Conservation (phyloP, 1,139 yeast species). For the Scheffersomyces parashehatae region DNA sequence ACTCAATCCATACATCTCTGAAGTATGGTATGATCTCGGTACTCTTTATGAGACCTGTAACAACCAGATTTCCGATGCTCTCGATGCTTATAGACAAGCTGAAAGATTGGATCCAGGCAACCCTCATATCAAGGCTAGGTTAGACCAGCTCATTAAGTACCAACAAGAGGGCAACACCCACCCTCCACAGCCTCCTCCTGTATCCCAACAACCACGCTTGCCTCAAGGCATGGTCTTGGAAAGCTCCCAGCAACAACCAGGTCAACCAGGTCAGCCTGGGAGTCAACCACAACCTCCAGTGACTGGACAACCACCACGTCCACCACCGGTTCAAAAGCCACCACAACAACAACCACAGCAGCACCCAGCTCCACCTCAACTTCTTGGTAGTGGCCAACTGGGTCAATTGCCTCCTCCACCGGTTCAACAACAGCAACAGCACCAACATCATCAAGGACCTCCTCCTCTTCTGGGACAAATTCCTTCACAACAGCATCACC, state of each 20-base stretch:
- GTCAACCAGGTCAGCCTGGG: constrained; percentile 8
- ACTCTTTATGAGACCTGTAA: constrained; percentile 96
- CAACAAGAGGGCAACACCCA: constrained; percentile 74
- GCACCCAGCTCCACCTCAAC: constrained; percentile 11
- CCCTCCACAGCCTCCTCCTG: constrained; percentile 69
- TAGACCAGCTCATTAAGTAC: constrained; percentile 77
- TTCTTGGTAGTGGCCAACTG: constrained; percentile 11
- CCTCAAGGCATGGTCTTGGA: constrained; percentile 63
- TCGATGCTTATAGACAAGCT: constrained; percentile 96
- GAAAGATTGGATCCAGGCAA: constrained; percentile 93
- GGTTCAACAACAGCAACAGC: constrained; percentile 21
- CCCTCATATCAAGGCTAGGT: constrained; percentile 89
- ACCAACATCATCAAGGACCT: constrained; percentile 1
- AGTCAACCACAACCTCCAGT: constrained; percentile 17
- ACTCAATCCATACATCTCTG: constrained; percentile 91
- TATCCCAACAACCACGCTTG: constrained; percentile 57
- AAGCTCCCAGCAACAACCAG: constrained; percentile 35
- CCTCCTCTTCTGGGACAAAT: constrained; percentile 15
- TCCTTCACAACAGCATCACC: constrained; percentile 15
- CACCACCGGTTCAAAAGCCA: constrained; percentile 19
- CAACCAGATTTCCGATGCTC: constrained; percentile 90
- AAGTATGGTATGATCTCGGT: constrained; percentile 98
- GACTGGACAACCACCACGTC: constrained; percentile 28
- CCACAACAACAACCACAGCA: constrained; percentile 16
- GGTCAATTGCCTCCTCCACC: constrained; percentile 12